Base-by-base conservation (phyloP, 257 asterid species). In the Marsdenia floribunda region DNA sequence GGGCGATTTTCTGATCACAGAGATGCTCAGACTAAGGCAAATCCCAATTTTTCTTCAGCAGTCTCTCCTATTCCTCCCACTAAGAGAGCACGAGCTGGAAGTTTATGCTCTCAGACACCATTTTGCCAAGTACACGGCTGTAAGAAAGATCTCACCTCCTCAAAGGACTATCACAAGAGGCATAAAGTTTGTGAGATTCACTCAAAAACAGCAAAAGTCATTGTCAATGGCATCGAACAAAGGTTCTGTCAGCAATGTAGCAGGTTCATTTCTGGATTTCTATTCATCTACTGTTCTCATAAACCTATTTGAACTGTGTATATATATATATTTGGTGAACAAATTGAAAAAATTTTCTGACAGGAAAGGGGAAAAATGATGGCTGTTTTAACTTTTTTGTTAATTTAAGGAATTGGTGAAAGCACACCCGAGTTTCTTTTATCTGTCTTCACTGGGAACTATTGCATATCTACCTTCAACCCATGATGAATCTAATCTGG, bases 201-300 rank as follows among this genome's bases (percentile, higher is more conserved):
- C 75, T 80, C 88, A 14, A 85, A 85, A 75, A 82, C 86, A 15
- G 52, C 86, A 47, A 82, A 80, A 68, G 88, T 82, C 8, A 82
- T 77, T 54, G 88, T 85, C 22, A 85, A 85, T 71, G 86, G 88
- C 68, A 78, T 85, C 59, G 86, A 85, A 58, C 85, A 85, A 60
- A 76, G 88, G 77, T 85, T 85, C 78, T 85, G 88, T 54, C 88
- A 85, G 86, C 88, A 85, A 71, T 85, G 88, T 63, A 85, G 88
- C 88, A 85, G 88, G 88, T 85, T 22, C 54, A 54, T 77, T 64
- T 37, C 68, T 22, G 21, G 44, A 44, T 33, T 22, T 37, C 42
- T 10, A n/a, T 52, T 65, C 26, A 35, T 40, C 73, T 16, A 19
- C 19, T 67, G 22, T 15, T 33, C 76, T 12, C 11, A 42, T 19